These are phyloP conservation scores for Scutellaria minor DNA, from an alignment of 257 asterid species.

Conservation along the genomic window DNA sequence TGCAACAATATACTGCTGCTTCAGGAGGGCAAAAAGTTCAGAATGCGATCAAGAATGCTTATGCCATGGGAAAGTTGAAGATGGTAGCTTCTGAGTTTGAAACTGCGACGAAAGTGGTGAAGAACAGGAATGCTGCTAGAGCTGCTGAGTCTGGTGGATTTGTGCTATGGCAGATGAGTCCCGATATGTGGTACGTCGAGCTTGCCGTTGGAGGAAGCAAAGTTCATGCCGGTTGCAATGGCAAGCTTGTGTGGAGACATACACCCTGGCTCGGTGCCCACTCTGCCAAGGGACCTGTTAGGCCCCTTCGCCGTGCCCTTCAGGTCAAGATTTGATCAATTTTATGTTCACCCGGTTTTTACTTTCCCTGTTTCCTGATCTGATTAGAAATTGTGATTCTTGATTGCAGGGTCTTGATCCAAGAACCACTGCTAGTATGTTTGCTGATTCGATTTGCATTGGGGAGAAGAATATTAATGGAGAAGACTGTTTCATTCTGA, in stretches of 20 bases:
- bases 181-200: conserved; percentile 95
- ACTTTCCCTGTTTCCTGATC: background rate
- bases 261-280: conserved; percentile 99
- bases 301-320: conserved; percentile 92
- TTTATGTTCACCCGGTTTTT: background rate
- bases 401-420: conserved; percentile 89
- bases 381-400: background rate
- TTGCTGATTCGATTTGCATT: conserved; percentile 78
- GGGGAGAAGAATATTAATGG: conserved; percentile 93
- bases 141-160: conserved; percentile 90
- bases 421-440: conserved; percentile 82
- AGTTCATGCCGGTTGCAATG: conserved; percentile 95
- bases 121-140: conserved; percentile 66
- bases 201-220: conserved; percentile 93
- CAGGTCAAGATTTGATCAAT: conserved; percentile 53
- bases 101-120: conserved; percentile 83
- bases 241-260: conserved; percentile 95
- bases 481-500: conserved; percentile 91
- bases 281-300: conserved; percentile 85
- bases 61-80: conserved; percentile 89
- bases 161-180: conserved; percentile 94
- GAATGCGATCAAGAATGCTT: conserved; percentile 70
- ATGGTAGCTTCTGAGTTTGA: conserved; percentile 93
- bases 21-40: conserved; percentile 83
- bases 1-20: conserved; percentile 91